These are phyloP conservation scores for Podospora australis DNA, from an alignment of 495 filamentous ascomycete species.

Conservation along the genomic window DNA sequence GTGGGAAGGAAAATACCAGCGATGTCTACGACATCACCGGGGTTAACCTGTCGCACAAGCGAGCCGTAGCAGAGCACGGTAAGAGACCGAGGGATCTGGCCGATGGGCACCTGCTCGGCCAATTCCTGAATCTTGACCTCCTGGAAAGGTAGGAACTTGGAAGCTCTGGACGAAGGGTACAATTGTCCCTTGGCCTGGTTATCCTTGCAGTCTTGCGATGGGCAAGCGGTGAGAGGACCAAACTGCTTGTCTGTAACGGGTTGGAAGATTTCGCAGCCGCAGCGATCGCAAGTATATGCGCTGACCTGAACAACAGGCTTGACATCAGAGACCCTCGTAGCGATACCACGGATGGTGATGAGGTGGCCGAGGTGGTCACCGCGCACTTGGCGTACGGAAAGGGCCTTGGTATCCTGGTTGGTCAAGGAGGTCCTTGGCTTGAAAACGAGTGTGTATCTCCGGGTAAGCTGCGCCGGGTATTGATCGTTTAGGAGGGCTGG, in stretches of 20 bases:
- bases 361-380: slow-evolving; percentile 88
- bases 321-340: slow-evolving; percentile 92
- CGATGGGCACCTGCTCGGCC: slow-evolving; percentile 95
- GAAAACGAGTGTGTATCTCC: slow-evolving; percentile 91
- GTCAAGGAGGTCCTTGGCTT: slow-evolving; percentile 73
- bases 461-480: slow-evolving; percentile 86
- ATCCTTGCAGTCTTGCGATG: slow-evolving; percentile 77
- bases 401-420: slow-evolving; percentile 69
- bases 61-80: slow-evolving; percentile 86
- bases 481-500: slow-evolving; percentile 51
- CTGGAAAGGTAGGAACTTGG: slow-evolving; percentile 95
- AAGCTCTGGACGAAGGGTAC: slow-evolving; percentile 86
- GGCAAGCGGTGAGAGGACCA: slow-evolving; percentile 74
- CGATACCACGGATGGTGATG: slow-evolving; percentile 91
- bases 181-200: slow-evolving; percentile 93
- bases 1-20: slow-evolving; percentile 94
- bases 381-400: slow-evolving; percentile 86
- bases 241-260: slow-evolving; percentile 89
- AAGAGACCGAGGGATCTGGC: slow-evolving; percentile 86
- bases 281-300: slow-evolving; percentile 94
- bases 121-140: slow-evolving; percentile 98
- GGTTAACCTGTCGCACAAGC: slow-evolving; percentile 77
- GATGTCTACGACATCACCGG: slow-evolving; percentile 89
- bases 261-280: slow-evolving; percentile 96
- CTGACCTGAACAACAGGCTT: slow-evolving; percentile 96